phyloP scores from a whole-genome alignment of 768 basidiomycete genomes.

The Sporobolomyces phaffii region DNA sequence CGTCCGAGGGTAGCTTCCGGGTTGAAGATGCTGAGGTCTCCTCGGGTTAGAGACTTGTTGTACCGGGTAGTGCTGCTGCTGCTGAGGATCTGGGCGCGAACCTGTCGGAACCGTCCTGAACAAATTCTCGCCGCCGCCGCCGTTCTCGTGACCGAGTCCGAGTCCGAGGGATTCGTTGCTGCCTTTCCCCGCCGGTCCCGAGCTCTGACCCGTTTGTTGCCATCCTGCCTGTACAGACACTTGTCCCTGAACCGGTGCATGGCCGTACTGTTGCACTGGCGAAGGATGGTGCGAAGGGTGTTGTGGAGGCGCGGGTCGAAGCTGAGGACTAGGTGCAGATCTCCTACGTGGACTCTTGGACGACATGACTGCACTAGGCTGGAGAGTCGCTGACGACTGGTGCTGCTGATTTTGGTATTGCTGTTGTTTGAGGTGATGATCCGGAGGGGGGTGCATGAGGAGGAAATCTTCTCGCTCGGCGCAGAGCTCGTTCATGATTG shows the following conservation, averaged over 20 bases:
- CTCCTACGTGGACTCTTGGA: slow-evolving; percentile 29
- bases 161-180: not conserved
- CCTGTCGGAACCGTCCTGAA: no score
- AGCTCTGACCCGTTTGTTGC: not conserved
- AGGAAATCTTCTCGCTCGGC: slow-evolving; percentile 67
- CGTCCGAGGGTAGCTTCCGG: not conserved
- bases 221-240: not conserved
- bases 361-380: no score
- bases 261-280: not conserved
- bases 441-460: slow-evolving; percentile 38
- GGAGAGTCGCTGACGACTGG: not conserved
- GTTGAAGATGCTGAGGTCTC: slow-evolving; percentile 1
- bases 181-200: not conserved
- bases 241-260: not conserved
- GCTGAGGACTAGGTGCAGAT: slow-evolving; percentile 20
- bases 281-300: not conserved
- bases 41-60: no score
- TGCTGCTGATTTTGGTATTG: not conserved
- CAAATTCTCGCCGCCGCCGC: no score
- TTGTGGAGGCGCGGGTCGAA: slow-evolving; percentile 1
- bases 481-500: slow-evolving; percentile 70
- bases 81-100: not conserved
- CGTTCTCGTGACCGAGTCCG: no score
- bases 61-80: no score
- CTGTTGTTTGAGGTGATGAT: slow-evolving; percentile 1